Evolutionary conservation across 768 basidiomycete species (phyloP), one percentile per base, ranked within the genome.

Genomic region (Amanita brunnescens): DNA sequence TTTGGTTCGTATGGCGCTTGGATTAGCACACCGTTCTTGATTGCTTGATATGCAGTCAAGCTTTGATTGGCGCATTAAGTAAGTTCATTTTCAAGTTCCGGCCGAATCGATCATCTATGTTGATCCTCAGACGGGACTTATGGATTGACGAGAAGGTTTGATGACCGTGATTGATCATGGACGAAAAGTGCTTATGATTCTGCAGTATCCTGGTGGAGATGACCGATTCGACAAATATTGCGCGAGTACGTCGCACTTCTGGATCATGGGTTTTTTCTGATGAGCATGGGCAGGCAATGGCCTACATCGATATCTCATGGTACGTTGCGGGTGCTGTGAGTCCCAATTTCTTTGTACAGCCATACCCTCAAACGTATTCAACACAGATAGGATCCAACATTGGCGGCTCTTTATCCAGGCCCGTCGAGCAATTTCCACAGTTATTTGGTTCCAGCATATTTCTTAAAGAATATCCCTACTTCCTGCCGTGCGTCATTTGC

Each of bases 61-160:
- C 73, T 55, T 64, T 87, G 34, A 83, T 82, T 53, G 87, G 86
- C 21, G 85, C 85, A 12, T 62, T 87, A 43, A 86, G 87, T 69
- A 76, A 41, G 72, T 9, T 4, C 3, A 7, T 20, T 39, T 39
- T 21, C n/a, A n/a, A n/a, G n/a, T n/a, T n/a, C n/a, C n/a, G n/a
- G n/a, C n/a, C n/a, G n/a, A n/a, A n/a, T 39, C 41, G 42, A 38
- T 23, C 47, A 41, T 33, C 6, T 42, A 34, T 13, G 26, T 10
- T 30, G 26, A n/a, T 29, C 3, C 59, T 26, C 50, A 74, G 76
- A 73, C 63, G 77, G 77, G 40, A 77, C 87, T 52, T 75, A 81
- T 44, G 83, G 85, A 1, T 78, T 87, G 2, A 76, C 85, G 37
- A 87, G 85, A 61, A 73, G 72, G 75, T n/a, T n/a, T 37, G 51